A percentile compares a stretch with the other conserved stretches of the same genome.
These are phyloP conservation scores for Ceratocystis alfenasii DNA, from an alignment of 2,329 filamentous ascomycete species.

Conservation along the genomic window DNA sequence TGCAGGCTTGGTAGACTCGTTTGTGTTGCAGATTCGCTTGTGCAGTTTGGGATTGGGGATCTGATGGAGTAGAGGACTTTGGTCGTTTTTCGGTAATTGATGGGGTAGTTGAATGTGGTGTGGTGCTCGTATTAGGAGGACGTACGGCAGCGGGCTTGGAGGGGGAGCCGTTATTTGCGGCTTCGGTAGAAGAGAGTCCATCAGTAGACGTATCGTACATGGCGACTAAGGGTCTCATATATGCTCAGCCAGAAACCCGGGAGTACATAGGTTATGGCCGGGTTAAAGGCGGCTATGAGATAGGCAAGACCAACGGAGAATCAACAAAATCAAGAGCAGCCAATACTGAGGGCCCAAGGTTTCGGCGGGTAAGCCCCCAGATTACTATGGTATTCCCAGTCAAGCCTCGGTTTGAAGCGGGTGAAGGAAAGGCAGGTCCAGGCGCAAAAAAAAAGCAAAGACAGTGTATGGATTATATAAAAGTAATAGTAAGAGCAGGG, in stretches of 20 bases:
- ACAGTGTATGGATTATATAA: not conserved
- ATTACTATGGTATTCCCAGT: not conserved
- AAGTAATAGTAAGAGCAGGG: conserved; percentile 8
- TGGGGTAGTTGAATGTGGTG: not conserved
- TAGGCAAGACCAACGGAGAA: not conserved
- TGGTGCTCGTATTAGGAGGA: not conserved
- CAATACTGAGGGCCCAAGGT: not conserved
- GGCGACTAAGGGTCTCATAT: conserved; percentile 1
- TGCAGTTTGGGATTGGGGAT: conserved; percentile 11
- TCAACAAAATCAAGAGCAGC: not conserved
- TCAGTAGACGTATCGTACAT: conserved; percentile 10
- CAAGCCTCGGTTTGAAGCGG: conserved; percentile 22
- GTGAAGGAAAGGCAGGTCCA: conserved; percentile 16
- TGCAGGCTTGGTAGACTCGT: conserved; percentile 52
- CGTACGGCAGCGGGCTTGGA: not conserved
- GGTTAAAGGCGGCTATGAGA: conserved; percentile 9
- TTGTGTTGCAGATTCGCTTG: conserved; percentile 37
- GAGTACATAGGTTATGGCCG: not conserved
- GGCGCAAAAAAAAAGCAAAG: conserved; percentile 18
- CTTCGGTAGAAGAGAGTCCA: conserved; percentile 11
- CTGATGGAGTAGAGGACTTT: conserved; percentile 1
- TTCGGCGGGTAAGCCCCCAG: not conserved
- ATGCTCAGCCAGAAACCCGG: not conserved
- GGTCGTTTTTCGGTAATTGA: not conserved
- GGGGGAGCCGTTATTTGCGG: conserved; percentile 19